A percentile compares a stretch with the other conserved stretches of the same genome.
Evolutionary conservation across 176 grass and related monocot species (phyloP).

Genomic region (Tuctoria greenei): DNA sequence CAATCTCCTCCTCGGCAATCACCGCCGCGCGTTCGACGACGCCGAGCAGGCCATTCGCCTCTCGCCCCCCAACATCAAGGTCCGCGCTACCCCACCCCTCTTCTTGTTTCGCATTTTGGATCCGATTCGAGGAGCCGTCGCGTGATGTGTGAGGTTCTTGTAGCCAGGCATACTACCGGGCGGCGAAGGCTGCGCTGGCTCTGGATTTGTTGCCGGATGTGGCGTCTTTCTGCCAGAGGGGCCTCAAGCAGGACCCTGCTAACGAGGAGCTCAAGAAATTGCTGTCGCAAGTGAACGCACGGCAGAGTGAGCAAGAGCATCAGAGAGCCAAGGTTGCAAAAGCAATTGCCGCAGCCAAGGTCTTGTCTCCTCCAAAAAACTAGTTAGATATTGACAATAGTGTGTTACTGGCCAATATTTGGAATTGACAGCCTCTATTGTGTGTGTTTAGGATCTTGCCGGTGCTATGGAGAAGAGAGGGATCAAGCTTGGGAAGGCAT

Average conservation of each 20-base stretch:
- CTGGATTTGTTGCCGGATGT: conserved; percentile 58
- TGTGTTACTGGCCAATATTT: neutral
- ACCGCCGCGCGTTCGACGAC: conserved; percentile 66
- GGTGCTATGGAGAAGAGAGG: conserved; percentile 70
- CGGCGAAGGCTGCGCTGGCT: conserved; percentile 73
- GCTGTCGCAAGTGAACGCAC: conserved; percentile 50
- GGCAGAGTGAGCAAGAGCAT: conserved; percentile 50
- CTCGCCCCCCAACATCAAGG: conserved; percentile 75
- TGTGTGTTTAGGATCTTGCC: conserved; percentile 51
- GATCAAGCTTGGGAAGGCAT: conserved; percentile 61
- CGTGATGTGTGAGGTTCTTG: conserved; percentile 39
- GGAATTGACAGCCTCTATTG: neutral
- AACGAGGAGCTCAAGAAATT: conserved; percentile 83
- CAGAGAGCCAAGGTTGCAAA: conserved; percentile 55
- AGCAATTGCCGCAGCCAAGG: conserved; percentile 58
- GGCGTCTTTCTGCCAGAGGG: conserved; percentile 65
- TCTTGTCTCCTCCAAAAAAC: conserved; percentile 29
- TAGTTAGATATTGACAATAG: neutral
- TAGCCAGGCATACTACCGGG: conserved; percentile 80
- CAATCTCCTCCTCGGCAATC: conserved; percentile 85
- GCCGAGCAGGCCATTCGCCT: conserved; percentile 62
- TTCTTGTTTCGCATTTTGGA: neutral
- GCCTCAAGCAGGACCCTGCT: conserved; percentile 58
- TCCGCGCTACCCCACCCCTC: neutral
- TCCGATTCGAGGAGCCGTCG: neutral